phyloP scores from a whole-genome alignment of 805 yeast genomes.

The Metschnikowia hibisci region DNA sequence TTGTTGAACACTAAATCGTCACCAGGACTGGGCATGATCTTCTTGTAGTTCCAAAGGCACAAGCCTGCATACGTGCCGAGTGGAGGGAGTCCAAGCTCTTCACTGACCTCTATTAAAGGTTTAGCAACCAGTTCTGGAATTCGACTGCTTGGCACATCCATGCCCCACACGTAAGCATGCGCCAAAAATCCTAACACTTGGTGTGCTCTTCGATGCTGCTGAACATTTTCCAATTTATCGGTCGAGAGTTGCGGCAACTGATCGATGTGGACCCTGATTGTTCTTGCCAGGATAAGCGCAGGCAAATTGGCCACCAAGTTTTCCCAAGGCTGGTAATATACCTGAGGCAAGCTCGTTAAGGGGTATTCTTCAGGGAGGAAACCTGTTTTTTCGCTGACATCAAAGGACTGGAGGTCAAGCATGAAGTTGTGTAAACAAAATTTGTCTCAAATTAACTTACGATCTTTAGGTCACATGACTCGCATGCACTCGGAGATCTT shows the following conservation, averaged over 20 bases:
- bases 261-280: slow-evolving; percentile 63
- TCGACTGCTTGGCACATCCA: slow-evolving; percentile 53
- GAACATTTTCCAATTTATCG: slow-evolving; percentile 38
- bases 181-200: slow-evolving; percentile 73
- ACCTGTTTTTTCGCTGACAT: slow-evolving; percentile 67
- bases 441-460: slow-evolving; percentile 3
- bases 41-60: slow-evolving; percentile 82
- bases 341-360: slow-evolving; percentile 51
- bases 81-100: slow-evolving; percentile 71
- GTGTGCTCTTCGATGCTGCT: slow-evolving; percentile 75
- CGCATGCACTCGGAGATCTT: slow-evolving; percentile 2
- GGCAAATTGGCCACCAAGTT: slow-evolving; percentile 61
- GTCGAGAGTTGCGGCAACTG: slow-evolving; percentile 54
- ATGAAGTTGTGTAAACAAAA: slow-evolving; percentile 6
- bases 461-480: slow-evolving; percentile 2
- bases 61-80: slow-evolving; percentile 84
- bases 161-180: slow-evolving; percentile 91
- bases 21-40: slow-evolving; percentile 43
- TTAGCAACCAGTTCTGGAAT: slow-evolving; percentile 66
- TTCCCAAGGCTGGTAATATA: slow-evolving; percentile 79
- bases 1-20: slow-evolving; percentile 54
- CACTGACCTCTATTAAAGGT: slow-evolving; percentile 62
- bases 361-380: slow-evolving; percentile 75
- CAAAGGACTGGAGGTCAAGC: slow-evolving; percentile 53
- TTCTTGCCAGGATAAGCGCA: slow-evolving; percentile 62